Percentiles rank a stretch among this genome's conserved stretches.
Evolutionary conservation across 768 basidiomycete genomes (phyloP).

Genomic region (Flagelloscypha sp.): DNA sequence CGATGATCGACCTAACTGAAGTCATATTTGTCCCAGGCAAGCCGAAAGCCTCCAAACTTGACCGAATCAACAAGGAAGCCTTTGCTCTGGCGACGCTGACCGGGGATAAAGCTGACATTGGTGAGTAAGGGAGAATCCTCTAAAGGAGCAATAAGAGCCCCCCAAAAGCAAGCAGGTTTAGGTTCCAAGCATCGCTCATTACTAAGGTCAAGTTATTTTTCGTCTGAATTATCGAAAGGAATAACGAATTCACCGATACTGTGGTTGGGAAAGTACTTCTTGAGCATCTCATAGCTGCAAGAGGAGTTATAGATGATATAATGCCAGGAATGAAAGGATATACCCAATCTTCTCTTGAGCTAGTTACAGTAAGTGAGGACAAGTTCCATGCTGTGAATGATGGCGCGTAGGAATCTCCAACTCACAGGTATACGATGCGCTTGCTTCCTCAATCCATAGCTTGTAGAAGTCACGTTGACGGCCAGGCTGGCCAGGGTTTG

Average conservation of each 20-base stretch:
- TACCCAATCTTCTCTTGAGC: conserved; percentile 54
- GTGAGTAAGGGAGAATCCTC: conserved; percentile 43
- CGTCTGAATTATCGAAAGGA: too few relatives aligned
- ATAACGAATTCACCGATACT: too few relatives aligned
- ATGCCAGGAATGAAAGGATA: conserved; percentile 8
- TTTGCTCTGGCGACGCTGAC: conserved; percentile 31
- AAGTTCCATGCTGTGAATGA: conserved; percentile 6
- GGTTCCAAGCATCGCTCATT: conserved; percentile 35
- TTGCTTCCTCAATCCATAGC: conserved; percentile 48
- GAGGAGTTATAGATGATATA: conserved; percentile 1
- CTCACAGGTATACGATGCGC: conserved; percentile 6
- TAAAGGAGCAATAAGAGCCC: conserved; percentile 33
- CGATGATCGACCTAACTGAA: background rate
- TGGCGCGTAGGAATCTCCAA: background rate
- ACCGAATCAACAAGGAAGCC: conserved; percentile 48
- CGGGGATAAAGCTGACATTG: conserved; percentile 38
- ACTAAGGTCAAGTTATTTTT: too few relatives aligned
- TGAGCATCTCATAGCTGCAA: conserved; percentile 41
- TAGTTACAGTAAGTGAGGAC: conserved; percentile 13
- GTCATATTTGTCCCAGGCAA: conserved; percentile 50
- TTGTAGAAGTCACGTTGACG: conserved; percentile 31
- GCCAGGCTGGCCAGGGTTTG: conserved; percentile 11
- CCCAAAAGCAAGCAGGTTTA: conserved; percentile 48
- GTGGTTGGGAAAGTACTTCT: conserved; percentile 54
- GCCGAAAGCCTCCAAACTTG: conserved; percentile 44